phyloP scores from a whole-genome alignment of 768 basidiomycete genomes.

The Auriscalpium orientale region DNA sequence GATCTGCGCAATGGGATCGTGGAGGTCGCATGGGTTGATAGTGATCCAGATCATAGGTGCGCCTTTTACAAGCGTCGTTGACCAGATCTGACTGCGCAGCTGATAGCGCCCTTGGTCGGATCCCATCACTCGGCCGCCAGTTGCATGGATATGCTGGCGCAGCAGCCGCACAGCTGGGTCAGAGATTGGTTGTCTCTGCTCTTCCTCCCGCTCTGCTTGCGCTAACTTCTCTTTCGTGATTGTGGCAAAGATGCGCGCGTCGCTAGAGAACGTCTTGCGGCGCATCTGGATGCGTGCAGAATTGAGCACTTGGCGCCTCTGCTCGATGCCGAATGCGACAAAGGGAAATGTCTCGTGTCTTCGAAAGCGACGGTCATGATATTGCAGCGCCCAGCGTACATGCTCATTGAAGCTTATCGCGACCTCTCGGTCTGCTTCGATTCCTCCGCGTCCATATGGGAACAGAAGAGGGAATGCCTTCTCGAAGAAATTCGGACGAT shows the following conservation, averaged over 20 bases:
- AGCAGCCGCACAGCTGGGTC: slow-evolving; percentile 5
- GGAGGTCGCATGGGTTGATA: slow-evolving; percentile 32
- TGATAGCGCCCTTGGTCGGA: slow-evolving; percentile 10
- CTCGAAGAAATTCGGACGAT: no score
- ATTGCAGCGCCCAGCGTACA: slow-evolving; percentile 22
- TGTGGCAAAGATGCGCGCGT: slow-evolving; percentile 16
- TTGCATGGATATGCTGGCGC: slow-evolving; percentile 9
- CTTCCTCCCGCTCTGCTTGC: slow-evolving; percentile 30
- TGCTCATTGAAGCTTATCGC: slow-evolving; percentile 19
- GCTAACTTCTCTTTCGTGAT: slow-evolving; percentile 25
- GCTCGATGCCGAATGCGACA: slow-evolving; percentile 23
- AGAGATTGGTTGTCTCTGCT: neutral
- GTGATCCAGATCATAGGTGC: slow-evolving; percentile 37
- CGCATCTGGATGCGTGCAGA: slow-evolving; percentile 30
- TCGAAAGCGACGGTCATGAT: slow-evolving; percentile 25
- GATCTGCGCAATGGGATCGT: slow-evolving; percentile 38
- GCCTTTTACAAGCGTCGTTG: slow-evolving; percentile 20
- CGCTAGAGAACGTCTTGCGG: slow-evolving; percentile 14
- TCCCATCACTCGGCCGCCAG: slow-evolving; percentile 14
- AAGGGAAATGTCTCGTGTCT: slow-evolving; percentile 26
- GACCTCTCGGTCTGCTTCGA: slow-evolving; percentile 7
- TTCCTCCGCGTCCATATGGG: no score
- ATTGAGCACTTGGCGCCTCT: slow-evolving; percentile 19
- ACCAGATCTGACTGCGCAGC: slow-evolving; percentile 30
- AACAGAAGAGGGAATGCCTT: no score